These are phyloP conservation scores for Monosporascus ibericus DNA, from an alignment of 2,329 filamentous ascomycete species.

Conservation along the genomic window DNA sequence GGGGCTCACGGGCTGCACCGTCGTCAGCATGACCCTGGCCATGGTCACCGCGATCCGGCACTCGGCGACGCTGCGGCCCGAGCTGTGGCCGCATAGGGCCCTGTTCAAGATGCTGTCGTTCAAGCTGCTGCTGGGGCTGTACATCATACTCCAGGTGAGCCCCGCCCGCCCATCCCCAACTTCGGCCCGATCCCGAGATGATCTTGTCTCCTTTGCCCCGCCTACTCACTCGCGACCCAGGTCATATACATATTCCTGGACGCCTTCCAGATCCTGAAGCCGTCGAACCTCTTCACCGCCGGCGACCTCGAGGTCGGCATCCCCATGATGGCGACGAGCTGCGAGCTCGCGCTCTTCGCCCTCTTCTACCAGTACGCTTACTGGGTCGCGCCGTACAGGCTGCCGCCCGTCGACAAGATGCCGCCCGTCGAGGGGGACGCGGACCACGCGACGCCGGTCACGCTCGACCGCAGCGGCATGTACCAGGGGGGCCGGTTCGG, in stretches of 20 bases:
- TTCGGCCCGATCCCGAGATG: no score
- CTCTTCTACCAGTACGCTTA: slow-evolving; percentile 21
- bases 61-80: slow-evolving; percentile 9
- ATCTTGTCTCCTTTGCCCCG: no score
- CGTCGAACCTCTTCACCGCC: slow-evolving; percentile 5
- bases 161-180: no score
- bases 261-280: slow-evolving; percentile 14
- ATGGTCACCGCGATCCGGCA: slow-evolving; percentile 17
- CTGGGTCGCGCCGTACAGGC: slow-evolving; percentile 13
- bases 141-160: slow-evolving; percentile 15
- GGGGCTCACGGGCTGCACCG: slow-evolving; percentile 23
- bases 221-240: slow-evolving; percentile 1
- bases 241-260: slow-evolving; percentile 10
- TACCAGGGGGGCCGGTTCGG: no score
- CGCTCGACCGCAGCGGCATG: no score
- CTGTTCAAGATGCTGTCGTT: slow-evolving; percentile 21
- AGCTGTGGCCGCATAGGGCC: slow-evolving; percentile 16
- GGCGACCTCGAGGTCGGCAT: slow-evolving; percentile 13
- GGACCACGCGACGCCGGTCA: no score
- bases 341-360: slow-evolving; percentile 15
- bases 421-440: no score
- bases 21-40: slow-evolving; percentile 15
- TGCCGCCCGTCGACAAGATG: not conserved
- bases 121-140: slow-evolving; percentile 13
- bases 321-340: slow-evolving; percentile 10